phyloP scores from a whole-genome alignment of 768 basidiomycete species.

The Lactifluus rugatus region DNA sequence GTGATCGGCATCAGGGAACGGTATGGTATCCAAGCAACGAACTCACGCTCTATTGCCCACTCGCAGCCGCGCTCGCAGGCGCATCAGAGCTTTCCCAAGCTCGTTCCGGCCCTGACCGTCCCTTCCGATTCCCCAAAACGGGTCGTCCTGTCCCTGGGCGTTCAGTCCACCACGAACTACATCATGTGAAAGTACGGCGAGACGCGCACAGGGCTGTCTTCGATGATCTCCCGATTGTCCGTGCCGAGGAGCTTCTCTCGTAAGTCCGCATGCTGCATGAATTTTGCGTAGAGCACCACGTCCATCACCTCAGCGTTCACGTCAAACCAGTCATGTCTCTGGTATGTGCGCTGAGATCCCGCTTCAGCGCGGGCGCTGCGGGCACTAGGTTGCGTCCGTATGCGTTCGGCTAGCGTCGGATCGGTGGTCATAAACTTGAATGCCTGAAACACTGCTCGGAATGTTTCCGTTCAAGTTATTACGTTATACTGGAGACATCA shows the following conservation, averaged over 20 bases:
- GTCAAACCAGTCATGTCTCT: slow-evolving; percentile 18
- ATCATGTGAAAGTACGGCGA: slow-evolving; percentile 17
- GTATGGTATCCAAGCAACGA: not conserved
- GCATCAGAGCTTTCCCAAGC: slow-evolving; percentile 33
- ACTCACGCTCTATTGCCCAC: not conserved
- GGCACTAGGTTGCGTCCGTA: slow-evolving; percentile 15
- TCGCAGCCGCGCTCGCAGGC: slow-evolving; percentile 27
- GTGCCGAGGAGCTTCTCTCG: slow-evolving; percentile 30
- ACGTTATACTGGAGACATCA: not conserved
- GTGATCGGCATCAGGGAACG: not conserved
- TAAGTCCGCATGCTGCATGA: slow-evolving; percentile 33
- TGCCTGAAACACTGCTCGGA: slow-evolving; percentile 15
- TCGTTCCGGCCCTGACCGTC: slow-evolving; percentile 33
- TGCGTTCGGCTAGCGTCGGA: slow-evolving; percentile 6
- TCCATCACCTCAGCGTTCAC: slow-evolving; percentile 28
- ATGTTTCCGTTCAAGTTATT: not conserved
- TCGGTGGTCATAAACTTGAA: slow-evolving; percentile 9
- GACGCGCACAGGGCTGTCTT: slow-evolving; percentile 26
- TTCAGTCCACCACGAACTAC: slow-evolving; percentile 20
- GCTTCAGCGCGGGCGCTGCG: slow-evolving; percentile 14
- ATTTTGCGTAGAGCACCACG: slow-evolving; percentile 32
- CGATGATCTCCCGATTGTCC: slow-evolving; percentile 30
- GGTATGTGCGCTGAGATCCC: slow-evolving; percentile 3
- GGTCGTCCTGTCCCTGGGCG: slow-evolving; percentile 24
- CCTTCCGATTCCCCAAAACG: slow-evolving; percentile 35